These are phyloP conservation scores for Brassica balearica DNA, from an alignment of 441 rosid genomes.

Conservation along the genomic window DNA sequence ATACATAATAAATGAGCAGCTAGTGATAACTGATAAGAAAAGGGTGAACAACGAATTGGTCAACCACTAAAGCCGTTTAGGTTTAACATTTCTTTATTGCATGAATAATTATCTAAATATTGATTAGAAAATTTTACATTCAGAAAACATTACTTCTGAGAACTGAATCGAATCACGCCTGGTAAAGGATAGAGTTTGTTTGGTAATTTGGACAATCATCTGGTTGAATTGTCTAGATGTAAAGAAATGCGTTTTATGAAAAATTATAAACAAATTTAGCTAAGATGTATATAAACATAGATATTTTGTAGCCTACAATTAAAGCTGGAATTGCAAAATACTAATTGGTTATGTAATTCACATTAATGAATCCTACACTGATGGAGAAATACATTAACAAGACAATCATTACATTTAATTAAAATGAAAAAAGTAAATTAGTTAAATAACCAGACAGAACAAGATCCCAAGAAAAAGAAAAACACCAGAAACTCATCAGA, in stretches of 20 bases:
- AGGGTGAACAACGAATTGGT: slow-evolving; percentile 4
- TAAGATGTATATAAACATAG: not conserved
- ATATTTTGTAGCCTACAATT: not conserved
- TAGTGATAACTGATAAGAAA: slow-evolving; percentile 6
- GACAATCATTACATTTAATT: slow-evolving; percentile 23
- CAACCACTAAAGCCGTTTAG: slow-evolving; percentile 10
- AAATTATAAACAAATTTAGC: not conserved
- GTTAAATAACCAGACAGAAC: slow-evolving; percentile 22
- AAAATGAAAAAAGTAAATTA: slow-evolving; percentile 10
- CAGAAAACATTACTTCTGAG: not conserved
- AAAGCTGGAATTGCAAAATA: not conserved
- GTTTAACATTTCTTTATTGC: slow-evolving; percentile 33
- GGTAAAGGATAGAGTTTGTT: not conserved
- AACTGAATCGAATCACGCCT: not conserved
- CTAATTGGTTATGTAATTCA: slow-evolving; percentile 2
- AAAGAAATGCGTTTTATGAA: not conserved
- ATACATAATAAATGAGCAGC: slow-evolving; percentile 1
- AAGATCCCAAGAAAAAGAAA: slow-evolving; percentile 22
- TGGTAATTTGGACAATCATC: not conserved
- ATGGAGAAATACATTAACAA: slow-evolving; percentile 13
- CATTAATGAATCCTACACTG: slow-evolving; percentile 18
- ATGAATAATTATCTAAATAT: slow-evolving; percentile 23
- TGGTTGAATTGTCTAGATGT: not conserved
- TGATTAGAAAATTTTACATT: not conserved
- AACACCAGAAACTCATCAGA: slow-evolving; percentile 36